Percentiles rank a stretch among this genome's conserved stretches.
Conservation (phyloP, 2,329 filamentous ascomycete genomes). For the Albophoma yamanashiensis region DNA sequence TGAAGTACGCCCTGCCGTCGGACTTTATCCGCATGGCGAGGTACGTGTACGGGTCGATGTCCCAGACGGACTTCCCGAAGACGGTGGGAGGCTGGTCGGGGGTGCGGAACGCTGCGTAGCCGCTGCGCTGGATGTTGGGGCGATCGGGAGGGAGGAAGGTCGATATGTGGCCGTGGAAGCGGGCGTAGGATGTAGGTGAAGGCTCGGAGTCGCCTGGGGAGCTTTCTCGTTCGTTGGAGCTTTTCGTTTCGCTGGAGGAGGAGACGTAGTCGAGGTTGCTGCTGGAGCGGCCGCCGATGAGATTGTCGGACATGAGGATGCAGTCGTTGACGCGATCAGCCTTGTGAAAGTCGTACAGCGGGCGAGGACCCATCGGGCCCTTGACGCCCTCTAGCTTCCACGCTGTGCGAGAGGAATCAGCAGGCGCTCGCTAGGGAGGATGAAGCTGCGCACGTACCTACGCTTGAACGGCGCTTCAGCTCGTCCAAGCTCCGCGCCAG, state of each 20-base stretch:
- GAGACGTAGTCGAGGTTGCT: slow-evolving; percentile 56
- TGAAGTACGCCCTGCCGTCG: slow-evolving; percentile 83
- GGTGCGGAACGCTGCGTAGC: slow-evolving; percentile 87
- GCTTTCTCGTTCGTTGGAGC: slow-evolving; percentile 2
- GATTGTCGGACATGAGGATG: slow-evolving; percentile 77
- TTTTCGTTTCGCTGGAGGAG: slow-evolving; percentile 15
- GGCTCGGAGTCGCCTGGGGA: slow-evolving; percentile 4
- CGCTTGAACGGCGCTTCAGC: slow-evolving; percentile 43
- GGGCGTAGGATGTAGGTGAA: slow-evolving; percentile 42
- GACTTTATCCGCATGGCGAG: slow-evolving; percentile 82
- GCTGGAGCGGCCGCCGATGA: slow-evolving; percentile 78
- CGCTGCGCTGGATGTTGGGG: slow-evolving; percentile 65
- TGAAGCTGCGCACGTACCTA: slow-evolving; percentile 29
- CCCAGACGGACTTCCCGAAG: slow-evolving; percentile 81
- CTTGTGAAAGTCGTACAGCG: slow-evolving; percentile 52
- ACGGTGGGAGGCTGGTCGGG: slow-evolving; percentile 63
- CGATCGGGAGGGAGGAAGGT: slow-evolving; percentile 67
- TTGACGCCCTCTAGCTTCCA: slow-evolving; percentile 60
- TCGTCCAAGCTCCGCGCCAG: slow-evolving; percentile 48
- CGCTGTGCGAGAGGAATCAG: slow-evolving; percentile 31
- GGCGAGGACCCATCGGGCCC: slow-evolving; percentile 50
- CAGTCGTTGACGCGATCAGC: slow-evolving; percentile 36
- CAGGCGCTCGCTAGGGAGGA: neutral
- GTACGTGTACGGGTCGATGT: slow-evolving; percentile 81
- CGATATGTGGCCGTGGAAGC: slow-evolving; percentile 83